Conservation (phyloP, 352 stramenopile species). For the Phytophthora syringae region DNA sequence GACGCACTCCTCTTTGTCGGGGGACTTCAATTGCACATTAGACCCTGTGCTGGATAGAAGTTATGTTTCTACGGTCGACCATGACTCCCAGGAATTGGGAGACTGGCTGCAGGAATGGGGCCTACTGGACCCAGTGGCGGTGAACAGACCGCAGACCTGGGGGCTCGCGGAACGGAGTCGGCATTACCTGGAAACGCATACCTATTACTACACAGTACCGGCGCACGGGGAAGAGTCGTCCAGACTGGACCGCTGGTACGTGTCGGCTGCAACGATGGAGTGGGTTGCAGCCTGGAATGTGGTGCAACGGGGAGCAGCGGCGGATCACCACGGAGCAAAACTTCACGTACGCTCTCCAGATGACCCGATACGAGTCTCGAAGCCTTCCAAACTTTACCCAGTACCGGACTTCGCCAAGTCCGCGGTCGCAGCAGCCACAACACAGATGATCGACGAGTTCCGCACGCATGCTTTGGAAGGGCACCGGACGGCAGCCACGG, state of each 20-base stretch:
- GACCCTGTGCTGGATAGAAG: too few relatives aligned
- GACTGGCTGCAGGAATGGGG: background rate
- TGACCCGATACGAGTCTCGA: background rate
- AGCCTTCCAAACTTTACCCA: background rate
- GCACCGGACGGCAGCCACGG: too few relatives aligned
- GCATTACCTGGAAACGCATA: background rate
- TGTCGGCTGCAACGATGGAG: slow-evolving; percentile 53
- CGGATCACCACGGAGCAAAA: background rate
- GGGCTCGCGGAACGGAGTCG: too few relatives aligned
- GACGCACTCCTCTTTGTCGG: background rate
- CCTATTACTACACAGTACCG: background rate
- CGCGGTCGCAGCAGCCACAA: background rate
- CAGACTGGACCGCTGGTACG: slow-evolving; percentile 24
- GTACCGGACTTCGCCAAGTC: background rate
- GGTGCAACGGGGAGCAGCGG: background rate
- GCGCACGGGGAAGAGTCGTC: background rate
- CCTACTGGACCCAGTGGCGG: background rate
- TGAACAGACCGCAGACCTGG: background rate
- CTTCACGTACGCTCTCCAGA: background rate
- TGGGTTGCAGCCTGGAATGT: slow-evolving; percentile 49
- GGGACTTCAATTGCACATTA: background rate
- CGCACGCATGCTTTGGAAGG: too few relatives aligned
- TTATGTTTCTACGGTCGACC: background rate
- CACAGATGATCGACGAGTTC: background rate
- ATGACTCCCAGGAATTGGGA: background rate